These are phyloP conservation scores for Papiliotrema laurentii DNA, from an alignment of 1,284 basidiomycete genomes.

Conservation along the genomic window DNA sequence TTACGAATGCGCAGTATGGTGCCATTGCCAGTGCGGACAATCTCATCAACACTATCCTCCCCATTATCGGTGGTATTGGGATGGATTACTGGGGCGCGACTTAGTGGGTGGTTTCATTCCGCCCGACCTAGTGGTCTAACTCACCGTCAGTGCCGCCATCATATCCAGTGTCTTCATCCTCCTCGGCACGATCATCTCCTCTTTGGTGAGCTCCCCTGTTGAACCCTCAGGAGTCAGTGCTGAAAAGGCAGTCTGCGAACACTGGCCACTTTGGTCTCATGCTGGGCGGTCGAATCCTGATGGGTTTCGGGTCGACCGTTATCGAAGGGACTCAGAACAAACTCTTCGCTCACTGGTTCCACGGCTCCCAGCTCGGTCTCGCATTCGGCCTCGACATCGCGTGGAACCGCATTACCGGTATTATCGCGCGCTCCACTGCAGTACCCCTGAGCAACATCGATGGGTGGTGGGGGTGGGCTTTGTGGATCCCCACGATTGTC, in stretches of 20 bases:
- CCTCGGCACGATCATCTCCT: conserved; percentile 38
- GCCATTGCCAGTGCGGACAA: conserved; percentile 43
- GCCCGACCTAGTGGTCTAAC: not conserved
- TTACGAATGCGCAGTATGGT: conserved; percentile 49
- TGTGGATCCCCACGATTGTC: conserved; percentile 46
- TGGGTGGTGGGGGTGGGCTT: conserved; percentile 44
- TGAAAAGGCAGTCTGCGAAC: conserved; percentile 24
- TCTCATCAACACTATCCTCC: conserved; percentile 49
- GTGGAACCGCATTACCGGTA: conserved; percentile 30
- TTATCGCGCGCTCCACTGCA: conserved; percentile 34
- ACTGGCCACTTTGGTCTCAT: conserved; percentile 26
- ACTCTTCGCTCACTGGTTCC: conserved; percentile 42
- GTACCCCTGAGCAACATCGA: conserved; percentile 44
- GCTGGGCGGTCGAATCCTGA: conserved; percentile 28
- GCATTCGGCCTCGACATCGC: conserved; percentile 37
- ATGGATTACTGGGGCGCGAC: conserved; percentile 49
- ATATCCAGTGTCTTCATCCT: conserved; percentile 37
- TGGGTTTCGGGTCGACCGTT: conserved; percentile 34
- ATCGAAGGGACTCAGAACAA: conserved; percentile 39
- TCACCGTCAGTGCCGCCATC: conserved; percentile 25
- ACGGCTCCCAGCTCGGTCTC: conserved; percentile 26
- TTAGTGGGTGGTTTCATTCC: conserved; percentile 24
- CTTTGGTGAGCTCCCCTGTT: conserved; percentile 21
- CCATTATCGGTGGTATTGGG: conserved; percentile 49
- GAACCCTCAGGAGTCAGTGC: not conserved